Conservation (phyloP, 169 alveolate genomes). For the Plasmodium ovale region DNA sequence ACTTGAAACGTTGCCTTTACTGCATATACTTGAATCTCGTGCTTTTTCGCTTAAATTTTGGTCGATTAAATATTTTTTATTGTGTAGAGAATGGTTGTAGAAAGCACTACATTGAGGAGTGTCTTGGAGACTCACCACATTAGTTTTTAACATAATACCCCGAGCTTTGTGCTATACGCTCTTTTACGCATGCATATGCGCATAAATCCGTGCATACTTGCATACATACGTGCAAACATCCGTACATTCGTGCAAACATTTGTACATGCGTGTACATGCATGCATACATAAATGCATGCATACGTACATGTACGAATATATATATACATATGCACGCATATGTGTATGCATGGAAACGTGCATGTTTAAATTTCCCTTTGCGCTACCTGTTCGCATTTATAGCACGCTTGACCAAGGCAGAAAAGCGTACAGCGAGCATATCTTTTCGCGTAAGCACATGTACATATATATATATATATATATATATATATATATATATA, state of each 20-base stretch:
- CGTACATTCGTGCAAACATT: too few relatives aligned
- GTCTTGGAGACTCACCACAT: background rate
- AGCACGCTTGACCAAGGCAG: too few relatives aligned
- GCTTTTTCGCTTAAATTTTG: background rate
- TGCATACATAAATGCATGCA: background rate
- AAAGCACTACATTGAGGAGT: background rate
- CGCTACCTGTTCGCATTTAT: background rate
- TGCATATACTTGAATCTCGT: too few relatives aligned
- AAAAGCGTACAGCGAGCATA: too few relatives aligned
- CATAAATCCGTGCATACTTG: background rate
- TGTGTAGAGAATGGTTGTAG: constrained; percentile 5
- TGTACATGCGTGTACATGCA: constrained; percentile 2
- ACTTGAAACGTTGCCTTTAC: too few relatives aligned
- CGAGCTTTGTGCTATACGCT: background rate
- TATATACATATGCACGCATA: background rate
- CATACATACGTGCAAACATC: too few relatives aligned
- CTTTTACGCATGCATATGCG: background rate
- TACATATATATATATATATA: background rate
- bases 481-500: background rate
- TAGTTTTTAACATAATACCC: background rate
- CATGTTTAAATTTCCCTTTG: background rate
- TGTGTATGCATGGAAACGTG: background rate
- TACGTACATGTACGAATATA: background rate
- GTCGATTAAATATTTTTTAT: background rate
- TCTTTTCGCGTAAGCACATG: background rate